phyloP scores from a whole-genome alignment of 1,284 basidiomycete genomes.

The Ganoderma boninense region DNA sequence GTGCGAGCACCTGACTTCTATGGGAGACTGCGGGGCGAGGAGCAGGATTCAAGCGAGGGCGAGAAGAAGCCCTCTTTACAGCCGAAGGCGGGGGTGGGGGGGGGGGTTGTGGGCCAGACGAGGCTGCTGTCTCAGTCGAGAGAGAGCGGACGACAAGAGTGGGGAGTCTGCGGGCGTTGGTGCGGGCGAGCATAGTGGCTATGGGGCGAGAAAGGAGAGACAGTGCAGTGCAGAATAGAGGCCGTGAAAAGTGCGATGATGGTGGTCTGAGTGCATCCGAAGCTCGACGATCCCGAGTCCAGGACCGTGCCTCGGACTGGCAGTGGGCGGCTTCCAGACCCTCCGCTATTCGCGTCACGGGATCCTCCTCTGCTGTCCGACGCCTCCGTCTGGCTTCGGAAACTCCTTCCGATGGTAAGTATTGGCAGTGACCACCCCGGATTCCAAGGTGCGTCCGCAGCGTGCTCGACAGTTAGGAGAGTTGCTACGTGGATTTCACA shows the following conservation, averaged over 20 bases:
- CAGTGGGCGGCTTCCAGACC: not conserved
- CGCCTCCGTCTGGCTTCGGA: not conserved
- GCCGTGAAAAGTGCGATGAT: slow-evolving; percentile 9
- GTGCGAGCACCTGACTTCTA: slow-evolving; percentile 53
- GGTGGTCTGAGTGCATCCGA: slow-evolving; percentile 21
- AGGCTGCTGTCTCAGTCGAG: slow-evolving; percentile 55
- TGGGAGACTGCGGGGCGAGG: slow-evolving; percentile 61
- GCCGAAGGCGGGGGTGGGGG: slow-evolving; percentile 46
- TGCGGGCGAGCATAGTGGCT: slow-evolving; percentile 31
- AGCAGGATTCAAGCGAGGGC: slow-evolving; percentile 53
- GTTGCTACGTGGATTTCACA: not conserved
- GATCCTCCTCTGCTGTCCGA: slow-evolving; percentile 9
- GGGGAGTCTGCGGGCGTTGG: slow-evolving; percentile 33
- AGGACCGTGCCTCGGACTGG: not conserved
- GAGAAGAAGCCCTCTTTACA: slow-evolving; percentile 38
- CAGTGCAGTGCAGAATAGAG: not conserved
- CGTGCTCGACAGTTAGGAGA: not conserved
- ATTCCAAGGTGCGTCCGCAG: not conserved
- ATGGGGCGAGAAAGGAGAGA: slow-evolving; percentile 11
- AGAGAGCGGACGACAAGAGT: slow-evolving; percentile 50
- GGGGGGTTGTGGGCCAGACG: slow-evolving; percentile 42
- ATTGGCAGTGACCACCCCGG: not conserved
- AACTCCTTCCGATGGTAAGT: not conserved
- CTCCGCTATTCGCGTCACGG: slow-evolving; percentile 5
- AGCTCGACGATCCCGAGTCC: slow-evolving; percentile 2